Conservation (phyloP, 2,329 filamentous ascomycete genomes). For the Aureobasidium vineae region DNA sequence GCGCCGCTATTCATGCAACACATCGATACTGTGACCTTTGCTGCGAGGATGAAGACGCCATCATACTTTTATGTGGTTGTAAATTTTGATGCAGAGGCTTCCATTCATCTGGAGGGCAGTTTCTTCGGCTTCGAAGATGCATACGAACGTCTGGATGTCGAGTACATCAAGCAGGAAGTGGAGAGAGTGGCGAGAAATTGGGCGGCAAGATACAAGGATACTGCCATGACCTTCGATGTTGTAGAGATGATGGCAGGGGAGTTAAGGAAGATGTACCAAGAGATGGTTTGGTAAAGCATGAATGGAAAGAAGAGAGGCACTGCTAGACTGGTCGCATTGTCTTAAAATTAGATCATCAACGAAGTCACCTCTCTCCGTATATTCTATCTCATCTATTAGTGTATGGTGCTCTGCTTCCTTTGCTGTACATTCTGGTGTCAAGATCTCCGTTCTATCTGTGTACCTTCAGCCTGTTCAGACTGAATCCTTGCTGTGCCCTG, state of each 20-base stretch:
- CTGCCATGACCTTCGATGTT: not conserved
- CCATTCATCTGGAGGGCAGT: too few species aligned
- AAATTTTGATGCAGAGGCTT: not conserved
- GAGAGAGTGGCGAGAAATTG: not conserved
- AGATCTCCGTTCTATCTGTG: not conserved
- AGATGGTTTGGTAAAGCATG: not conserved
- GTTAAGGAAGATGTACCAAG: not conserved
- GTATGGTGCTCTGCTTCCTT: not conserved
- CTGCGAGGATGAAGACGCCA: not conserved
- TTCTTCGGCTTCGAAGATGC: not conserved
- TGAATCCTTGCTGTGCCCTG: not conserved
- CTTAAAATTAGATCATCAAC: too few species aligned
- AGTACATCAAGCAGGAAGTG: not conserved
- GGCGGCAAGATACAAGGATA: not conserved
- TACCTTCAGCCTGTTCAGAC: conserved; percentile 14
- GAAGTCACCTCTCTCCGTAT: not conserved
- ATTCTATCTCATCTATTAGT: not conserved
- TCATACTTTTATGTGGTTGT: not conserved
- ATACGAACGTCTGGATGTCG: not conserved
- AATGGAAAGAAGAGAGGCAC: not conserved
- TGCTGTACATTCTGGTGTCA: not conserved
- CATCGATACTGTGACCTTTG: not conserved
- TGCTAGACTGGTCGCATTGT: not conserved
- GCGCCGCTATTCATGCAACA: not conserved
- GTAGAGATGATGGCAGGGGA: not conserved